These are phyloP conservation scores for Chlamydomonas reinhardtii DNA, from an alignment of 163 green algal genomes.

Conservation along the genomic window DNA sequence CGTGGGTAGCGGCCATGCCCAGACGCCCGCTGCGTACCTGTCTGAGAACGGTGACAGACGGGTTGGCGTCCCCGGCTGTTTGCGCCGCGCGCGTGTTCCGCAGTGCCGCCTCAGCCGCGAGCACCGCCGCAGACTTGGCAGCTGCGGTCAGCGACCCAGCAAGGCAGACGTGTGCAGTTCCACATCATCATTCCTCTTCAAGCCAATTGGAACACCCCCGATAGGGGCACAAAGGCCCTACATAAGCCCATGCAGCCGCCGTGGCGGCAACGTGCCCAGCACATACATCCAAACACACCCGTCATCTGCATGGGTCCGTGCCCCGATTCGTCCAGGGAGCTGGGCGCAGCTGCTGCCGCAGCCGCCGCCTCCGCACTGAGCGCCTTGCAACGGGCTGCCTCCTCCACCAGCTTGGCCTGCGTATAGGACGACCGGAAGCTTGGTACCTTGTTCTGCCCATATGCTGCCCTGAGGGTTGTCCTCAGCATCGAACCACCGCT, in stretches of 20 bases:
- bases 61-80: conserved; percentile 5
- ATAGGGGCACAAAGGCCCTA: too few species aligned
- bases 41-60: not conserved
- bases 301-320: conserved; percentile 44
- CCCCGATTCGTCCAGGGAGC: conserved; percentile 17
- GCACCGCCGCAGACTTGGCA: conserved; percentile 20
- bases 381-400: conserved; percentile 30
- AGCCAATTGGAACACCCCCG: too few species aligned
- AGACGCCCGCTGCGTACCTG: not conserved
- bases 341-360: not conserved
- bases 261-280: too few species aligned
- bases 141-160: not conserved
- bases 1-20: too few species aligned
- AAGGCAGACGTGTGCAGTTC: too few species aligned
- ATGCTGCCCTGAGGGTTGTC: too few species aligned
- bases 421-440: too few species aligned
- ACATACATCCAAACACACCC: not conserved
- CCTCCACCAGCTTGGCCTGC: not conserved
- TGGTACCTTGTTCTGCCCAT: too few species aligned
- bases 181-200: too few species aligned
- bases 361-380: conserved; percentile 2
- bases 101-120: conserved; percentile 37
- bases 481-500: too few species aligned
- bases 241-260: too few species aligned
- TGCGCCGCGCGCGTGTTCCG: not conserved